Evolutionary conservation across 495 filamentous ascomycete species (phyloP).

Genomic region (Neurospora sp.): DNA sequence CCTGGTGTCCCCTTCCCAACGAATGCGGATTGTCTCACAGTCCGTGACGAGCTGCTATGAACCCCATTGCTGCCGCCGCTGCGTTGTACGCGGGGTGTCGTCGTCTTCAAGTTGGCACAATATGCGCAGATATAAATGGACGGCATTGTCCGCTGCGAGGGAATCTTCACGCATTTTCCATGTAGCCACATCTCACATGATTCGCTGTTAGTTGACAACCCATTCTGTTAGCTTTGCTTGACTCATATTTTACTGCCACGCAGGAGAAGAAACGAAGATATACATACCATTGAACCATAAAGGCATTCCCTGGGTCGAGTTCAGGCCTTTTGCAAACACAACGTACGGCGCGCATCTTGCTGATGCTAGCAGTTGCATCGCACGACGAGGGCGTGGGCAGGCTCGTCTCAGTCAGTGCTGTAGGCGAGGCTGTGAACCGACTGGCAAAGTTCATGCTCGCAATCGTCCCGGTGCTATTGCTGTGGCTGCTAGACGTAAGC

Average conservation of each 20-base stretch:
- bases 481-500: slow-evolving; percentile 2
- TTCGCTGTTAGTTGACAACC: slow-evolving; percentile 42
- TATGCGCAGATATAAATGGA: slow-evolving; percentile 72
- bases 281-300: slow-evolving; percentile 78
- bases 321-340: slow-evolving; percentile 58
- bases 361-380: slow-evolving; percentile 24
- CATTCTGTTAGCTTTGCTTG: slow-evolving; percentile 5
- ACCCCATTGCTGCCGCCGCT: slow-evolving; percentile 10
- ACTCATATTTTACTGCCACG: neutral
- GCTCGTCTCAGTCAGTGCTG: slow-evolving; percentile 56
- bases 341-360: slow-evolving; percentile 46
- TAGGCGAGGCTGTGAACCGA: slow-evolving; percentile 43
- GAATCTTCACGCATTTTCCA: slow-evolving; percentile 62
- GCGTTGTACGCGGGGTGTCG: neutral
- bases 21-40: neutral
- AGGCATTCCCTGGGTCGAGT: slow-evolving; percentile 43
- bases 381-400: slow-evolving; percentile 53
- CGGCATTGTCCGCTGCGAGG: slow-evolving; percentile 51
- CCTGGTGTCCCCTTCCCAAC: neutral
- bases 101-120: slow-evolving; percentile 45
- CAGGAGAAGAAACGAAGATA: slow-evolving; percentile 1
- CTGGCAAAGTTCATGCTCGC: slow-evolving; percentile 12
- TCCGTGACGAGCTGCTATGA: neutral
- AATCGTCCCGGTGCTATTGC: slow-evolving; percentile 4
- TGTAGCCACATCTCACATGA: slow-evolving; percentile 84